Evolutionary conservation across 2,329 filamentous ascomycete genomes (phyloP).

Genomic region (Beauveria sp.): DNA sequence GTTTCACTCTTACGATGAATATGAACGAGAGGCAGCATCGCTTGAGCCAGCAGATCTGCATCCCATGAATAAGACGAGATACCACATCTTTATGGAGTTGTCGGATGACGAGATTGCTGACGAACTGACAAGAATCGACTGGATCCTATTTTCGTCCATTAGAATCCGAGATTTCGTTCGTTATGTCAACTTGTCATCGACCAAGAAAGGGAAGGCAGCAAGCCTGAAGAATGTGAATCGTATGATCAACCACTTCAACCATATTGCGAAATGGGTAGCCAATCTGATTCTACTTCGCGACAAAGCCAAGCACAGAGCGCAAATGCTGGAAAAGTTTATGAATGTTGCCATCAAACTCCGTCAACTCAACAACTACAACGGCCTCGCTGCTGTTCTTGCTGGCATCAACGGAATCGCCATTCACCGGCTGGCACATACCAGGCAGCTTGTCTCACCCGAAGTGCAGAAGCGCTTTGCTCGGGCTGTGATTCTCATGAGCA

Average conservation of each 20-base stretch:
- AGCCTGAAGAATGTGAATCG: slow-evolving; percentile 81
- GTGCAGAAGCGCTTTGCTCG: slow-evolving; percentile 80
- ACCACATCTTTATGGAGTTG: slow-evolving; percentile 83
- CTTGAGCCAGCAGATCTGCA: slow-evolving; percentile 63
- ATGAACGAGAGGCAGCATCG: slow-evolving; percentile 67
- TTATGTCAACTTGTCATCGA: slow-evolving; percentile 69
- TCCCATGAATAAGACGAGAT: slow-evolving; percentile 75
- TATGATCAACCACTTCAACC: slow-evolving; percentile 90
- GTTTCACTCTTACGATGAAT: slow-evolving; percentile 65
- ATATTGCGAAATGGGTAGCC: slow-evolving; percentile 72
- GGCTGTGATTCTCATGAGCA: slow-evolving; percentile 85
- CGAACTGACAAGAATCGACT: slow-evolving; percentile 92
- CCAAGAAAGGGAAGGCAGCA: slow-evolving; percentile 66
- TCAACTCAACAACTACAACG: slow-evolving; percentile 94
- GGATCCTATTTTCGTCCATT: slow-evolving; percentile 96
- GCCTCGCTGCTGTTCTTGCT: slow-evolving; percentile 85
- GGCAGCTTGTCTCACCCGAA: slow-evolving; percentile 62
- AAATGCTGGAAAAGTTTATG: slow-evolving; percentile 95
- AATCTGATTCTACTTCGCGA: slow-evolving; percentile 83
- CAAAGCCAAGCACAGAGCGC: slow-evolving; percentile 89
- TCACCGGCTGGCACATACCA: slow-evolving; percentile 73
- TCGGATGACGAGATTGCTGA: slow-evolving; percentile 78
- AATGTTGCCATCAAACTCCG: slow-evolving; percentile 76
- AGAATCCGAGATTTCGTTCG: slow-evolving; percentile 87
- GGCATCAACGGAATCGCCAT: slow-evolving; percentile 86